These are phyloP conservation scores for Biscutella laevigata DNA, from an alignment of 441 rosid genomes.

Conservation along the genomic window DNA sequence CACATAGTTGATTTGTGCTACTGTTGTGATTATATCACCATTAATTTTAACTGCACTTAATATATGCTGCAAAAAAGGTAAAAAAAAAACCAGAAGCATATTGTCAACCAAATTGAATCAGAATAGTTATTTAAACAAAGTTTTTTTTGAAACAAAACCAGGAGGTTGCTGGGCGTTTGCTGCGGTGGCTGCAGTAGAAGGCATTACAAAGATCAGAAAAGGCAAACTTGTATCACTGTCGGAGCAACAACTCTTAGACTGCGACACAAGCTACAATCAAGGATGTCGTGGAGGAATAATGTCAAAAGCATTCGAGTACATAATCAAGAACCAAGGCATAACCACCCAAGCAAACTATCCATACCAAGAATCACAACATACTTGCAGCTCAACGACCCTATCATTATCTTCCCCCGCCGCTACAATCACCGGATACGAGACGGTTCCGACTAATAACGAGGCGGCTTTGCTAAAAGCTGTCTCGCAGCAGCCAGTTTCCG, in stretches of 20 bases:
- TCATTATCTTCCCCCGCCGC: not conserved
- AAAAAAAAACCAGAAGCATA: conserved; percentile 8
- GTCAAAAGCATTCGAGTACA: conserved; percentile 25
- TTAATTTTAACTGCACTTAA: no score
- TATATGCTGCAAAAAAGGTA: not conserved
- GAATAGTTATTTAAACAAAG: no score
- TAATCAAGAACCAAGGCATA: conserved; percentile 20
- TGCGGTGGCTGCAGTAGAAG: conserved; percentile 76
- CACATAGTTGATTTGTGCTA: no score
- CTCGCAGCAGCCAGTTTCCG: conserved; percentile 36
- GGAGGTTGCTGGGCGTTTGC: conserved; percentile 93
- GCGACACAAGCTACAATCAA: conserved; percentile 1
- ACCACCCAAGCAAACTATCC: conserved; percentile 23
- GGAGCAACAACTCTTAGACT: conserved; percentile 36
- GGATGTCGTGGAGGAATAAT: conserved; percentile 28
- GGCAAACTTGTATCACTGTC: conserved; percentile 34
- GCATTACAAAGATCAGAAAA: conserved; percentile 55
- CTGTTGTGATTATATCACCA: conserved; percentile 9
- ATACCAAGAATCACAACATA: conserved; percentile 17
- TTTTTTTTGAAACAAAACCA: conserved; percentile 21
- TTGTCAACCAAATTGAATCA: conserved; percentile 22
- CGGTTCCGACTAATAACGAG: conserved; percentile 31
- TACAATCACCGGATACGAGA: conserved; percentile 30
- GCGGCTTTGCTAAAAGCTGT: conserved; percentile 28
- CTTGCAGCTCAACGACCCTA: not conserved